These are phyloP conservation scores for Populus hybrid DNA, from an alignment of 441 rosid species.

Conservation along the genomic window DNA sequence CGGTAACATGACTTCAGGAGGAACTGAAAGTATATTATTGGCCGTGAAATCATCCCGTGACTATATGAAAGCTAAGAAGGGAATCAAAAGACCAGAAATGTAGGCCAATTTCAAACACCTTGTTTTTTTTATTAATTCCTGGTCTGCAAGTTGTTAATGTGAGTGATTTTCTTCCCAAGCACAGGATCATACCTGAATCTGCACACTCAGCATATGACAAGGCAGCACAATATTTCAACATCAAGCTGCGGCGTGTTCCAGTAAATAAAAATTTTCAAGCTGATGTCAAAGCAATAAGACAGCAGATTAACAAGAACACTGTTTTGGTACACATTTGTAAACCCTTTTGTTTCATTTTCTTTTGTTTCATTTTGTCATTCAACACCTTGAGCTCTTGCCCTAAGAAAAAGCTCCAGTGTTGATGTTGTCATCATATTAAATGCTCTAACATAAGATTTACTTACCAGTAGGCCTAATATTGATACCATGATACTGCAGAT, in stretches of 20 bases:
- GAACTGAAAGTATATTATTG: slow-evolving; percentile 91
- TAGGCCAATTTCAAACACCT: slow-evolving; percentile 22
- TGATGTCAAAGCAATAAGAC: slow-evolving; percentile 69
- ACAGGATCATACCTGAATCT: slow-evolving; percentile 93
- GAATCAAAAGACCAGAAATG: slow-evolving; percentile 93
- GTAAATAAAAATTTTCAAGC: slow-evolving; percentile 83
- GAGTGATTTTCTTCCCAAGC: slow-evolving; percentile 20
- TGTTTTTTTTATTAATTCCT: slow-evolving; percentile 9
- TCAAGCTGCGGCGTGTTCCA: slow-evolving; percentile 91
- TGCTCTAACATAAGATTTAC: slow-evolving; percentile 12
- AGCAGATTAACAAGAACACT: slow-evolving; percentile 69
- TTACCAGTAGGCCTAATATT: slow-evolving; percentile 20
- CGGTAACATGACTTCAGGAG: slow-evolving; percentile 99
- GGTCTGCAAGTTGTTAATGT: slow-evolving; percentile 12
- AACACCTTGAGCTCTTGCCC: not conserved
- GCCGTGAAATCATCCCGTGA: slow-evolving; percentile 95
- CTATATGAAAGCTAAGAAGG: slow-evolving; percentile 84
- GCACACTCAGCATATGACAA: slow-evolving; percentile 98
- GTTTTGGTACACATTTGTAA: slow-evolving; percentile 55
- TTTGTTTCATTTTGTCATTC: not conserved
- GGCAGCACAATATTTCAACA: slow-evolving; percentile 93
- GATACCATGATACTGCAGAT: slow-evolving; percentile 49
- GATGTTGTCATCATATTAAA: slow-evolving; percentile 12
- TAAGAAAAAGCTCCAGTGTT: not conserved
- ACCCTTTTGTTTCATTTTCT: not conserved